Percentiles rank a stretch among this genome's conserved stretches.
Conservation (phyloP, 2,329 filamentous ascomycete genomes). For the Phialophora verrucosa region DNA sequence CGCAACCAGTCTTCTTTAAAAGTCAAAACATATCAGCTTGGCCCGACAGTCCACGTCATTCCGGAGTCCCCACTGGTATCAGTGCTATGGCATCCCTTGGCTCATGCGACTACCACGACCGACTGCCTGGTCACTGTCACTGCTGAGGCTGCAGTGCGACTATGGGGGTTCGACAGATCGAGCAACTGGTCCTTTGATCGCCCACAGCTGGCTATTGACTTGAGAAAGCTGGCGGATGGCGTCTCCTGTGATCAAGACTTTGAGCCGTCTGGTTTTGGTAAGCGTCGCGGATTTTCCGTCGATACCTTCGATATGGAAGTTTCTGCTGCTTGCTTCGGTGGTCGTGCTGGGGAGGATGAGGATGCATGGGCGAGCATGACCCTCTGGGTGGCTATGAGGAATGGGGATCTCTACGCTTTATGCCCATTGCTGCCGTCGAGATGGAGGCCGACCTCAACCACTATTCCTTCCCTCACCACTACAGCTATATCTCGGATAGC, state of each 20-base stretch:
- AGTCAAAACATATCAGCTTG: conserved; percentile 87
- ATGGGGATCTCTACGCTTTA: conserved; percentile 90
- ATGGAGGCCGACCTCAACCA: conserved; percentile 77
- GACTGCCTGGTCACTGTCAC: conserved; percentile 87
- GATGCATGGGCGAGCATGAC: conserved; percentile 91
- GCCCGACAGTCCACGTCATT: conserved; percentile 87
- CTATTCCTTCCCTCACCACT: conserved; percentile 81
- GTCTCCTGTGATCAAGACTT: conserved; percentile 83
- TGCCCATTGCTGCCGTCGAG: conserved; percentile 86
- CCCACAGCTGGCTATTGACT: conserved; percentile 80
- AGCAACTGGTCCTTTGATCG: conserved; percentile 87
- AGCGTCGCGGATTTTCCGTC: conserved; percentile 82
- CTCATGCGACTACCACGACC: conserved; percentile 67
- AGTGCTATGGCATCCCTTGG: conserved; percentile 90
- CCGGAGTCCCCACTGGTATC: conserved; percentile 81
- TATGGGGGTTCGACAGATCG: conserved; percentile 87
- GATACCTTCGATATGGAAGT: conserved; percentile 94
- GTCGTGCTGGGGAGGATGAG: conserved; percentile 63
- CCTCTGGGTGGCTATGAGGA: conserved; percentile 92
- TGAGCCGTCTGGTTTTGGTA: conserved; percentile 72
- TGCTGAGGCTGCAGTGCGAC: conserved; percentile 80
- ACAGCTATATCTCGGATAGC: conserved; percentile 76
- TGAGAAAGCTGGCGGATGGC: conserved; percentile 87
- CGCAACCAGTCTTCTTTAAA: conserved; percentile 72
- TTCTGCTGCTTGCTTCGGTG: conserved; percentile 87